Evolutionary conservation across 148 eudicot species (phyloP).

Genomic region (Heliosperma pusillum): DNA sequence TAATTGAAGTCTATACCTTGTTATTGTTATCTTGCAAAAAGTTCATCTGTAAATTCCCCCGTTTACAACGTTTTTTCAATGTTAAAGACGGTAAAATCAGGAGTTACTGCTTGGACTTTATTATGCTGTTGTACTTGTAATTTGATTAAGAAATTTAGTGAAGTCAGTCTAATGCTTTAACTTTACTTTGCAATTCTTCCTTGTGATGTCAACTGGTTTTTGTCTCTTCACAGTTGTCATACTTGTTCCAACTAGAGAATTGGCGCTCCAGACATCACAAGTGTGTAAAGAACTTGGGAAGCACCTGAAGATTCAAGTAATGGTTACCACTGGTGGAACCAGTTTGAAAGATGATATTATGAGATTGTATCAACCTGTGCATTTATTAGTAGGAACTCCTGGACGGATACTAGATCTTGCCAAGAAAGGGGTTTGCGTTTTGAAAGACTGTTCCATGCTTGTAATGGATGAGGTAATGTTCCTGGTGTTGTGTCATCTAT

Average conservation of each 20-base stretch:
- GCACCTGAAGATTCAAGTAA: constrained; percentile 76
- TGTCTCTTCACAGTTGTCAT: constrained; percentile 56
- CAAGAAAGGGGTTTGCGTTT: constrained; percentile 71
- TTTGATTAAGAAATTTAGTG: neutral
- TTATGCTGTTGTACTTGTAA: constrained; percentile 1
- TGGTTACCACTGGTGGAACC: constrained; percentile 94
- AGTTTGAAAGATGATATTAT: constrained; percentile 88
- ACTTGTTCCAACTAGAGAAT: constrained; percentile 87
- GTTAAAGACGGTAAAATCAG: neutral
- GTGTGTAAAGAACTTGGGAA: constrained; percentile 94
- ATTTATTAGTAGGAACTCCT: constrained; percentile 94
- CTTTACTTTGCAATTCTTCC: neutral
- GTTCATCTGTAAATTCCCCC: neutral
- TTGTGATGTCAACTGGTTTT: neutral
- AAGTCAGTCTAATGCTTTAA: neutral
- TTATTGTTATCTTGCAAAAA: neutral
- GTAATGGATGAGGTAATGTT: constrained; percentile 84
- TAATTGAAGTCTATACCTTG: neutral
- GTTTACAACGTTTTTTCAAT: neutral
- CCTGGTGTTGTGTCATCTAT: neutral
- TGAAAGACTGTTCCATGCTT: constrained; percentile 81
- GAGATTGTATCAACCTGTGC: constrained; percentile 93
- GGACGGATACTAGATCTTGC: constrained; percentile 86
- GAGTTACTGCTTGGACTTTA: neutral
- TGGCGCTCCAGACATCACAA: constrained; percentile 94